phyloP scores from a whole-genome alignment of 345 rosid species.

The Dipteronia sinensis region DNA sequence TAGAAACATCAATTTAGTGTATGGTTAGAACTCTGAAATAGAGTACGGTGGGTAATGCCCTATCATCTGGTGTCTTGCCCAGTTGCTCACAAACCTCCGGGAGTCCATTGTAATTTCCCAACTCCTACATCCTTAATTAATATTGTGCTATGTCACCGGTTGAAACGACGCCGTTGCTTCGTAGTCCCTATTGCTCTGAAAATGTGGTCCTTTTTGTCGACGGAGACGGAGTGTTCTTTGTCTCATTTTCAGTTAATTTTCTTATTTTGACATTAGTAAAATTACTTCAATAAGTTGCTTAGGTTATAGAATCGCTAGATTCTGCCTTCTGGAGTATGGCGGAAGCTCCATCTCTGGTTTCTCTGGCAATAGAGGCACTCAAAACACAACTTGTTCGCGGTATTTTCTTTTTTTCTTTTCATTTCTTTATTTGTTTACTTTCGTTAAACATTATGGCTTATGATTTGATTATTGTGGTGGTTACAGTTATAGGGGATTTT shows the following conservation, averaged over 20 bases:
- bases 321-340: constrained; percentile 32
- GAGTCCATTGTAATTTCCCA: no score
- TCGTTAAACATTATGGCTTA: neutral
- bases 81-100: no score
- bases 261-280: neutral
- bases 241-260: neutral
- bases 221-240: neutral
- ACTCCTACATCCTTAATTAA: no score
- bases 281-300: neutral
- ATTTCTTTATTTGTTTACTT: neutral
- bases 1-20: no score
- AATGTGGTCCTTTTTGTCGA: neutral
- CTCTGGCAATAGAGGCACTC: constrained; percentile 47
- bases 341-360: constrained; percentile 55
- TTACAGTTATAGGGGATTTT: constrained; percentile 52
- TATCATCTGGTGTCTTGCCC: no score
- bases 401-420: constrained; percentile 18
- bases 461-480: constrained; percentile 4
- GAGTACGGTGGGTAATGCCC: no score
- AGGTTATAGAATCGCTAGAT: neutral
- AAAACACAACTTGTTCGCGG: constrained; percentile 56
- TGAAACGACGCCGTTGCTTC: neutral
- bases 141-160: no score
- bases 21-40: no score
- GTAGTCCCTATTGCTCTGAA: neutral